Conservation (phyloP, 1,284 basidiomycete species). For the Violaceomyces palustris region DNA sequence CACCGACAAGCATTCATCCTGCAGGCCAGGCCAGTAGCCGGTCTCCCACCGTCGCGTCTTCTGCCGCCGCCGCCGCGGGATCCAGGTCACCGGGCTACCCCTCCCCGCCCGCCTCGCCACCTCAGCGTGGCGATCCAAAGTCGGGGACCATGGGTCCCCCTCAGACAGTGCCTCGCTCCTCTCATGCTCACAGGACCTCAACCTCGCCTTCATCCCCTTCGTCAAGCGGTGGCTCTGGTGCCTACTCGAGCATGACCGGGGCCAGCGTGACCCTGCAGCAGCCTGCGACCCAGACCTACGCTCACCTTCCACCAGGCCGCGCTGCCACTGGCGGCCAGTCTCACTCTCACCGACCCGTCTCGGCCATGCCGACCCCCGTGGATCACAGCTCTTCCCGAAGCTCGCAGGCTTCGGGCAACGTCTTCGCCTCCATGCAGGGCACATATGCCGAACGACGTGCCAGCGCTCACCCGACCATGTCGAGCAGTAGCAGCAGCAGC, state of each 20-base stretch:
- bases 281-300: neutral
- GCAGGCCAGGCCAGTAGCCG: no score
- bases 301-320: conserved; percentile 35
- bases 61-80: no score
- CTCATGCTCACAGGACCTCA: no score
- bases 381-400: conserved; percentile 11
- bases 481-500: conserved; percentile 5
- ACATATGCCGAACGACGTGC: conserved; percentile 39
- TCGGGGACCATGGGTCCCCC: conserved; percentile 6
- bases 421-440: conserved; percentile 27
- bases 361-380: conserved; percentile 43
- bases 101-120: conserved; percentile 22
- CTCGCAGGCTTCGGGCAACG: conserved; percentile 10
- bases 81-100: conserved; percentile 25
- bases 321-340: conserved; percentile 40
- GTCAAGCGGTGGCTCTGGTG: conserved; percentile 4
- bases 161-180: conserved; percentile 6
- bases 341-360: conserved; percentile 40
- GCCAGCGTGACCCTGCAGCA: conserved; percentile 20
- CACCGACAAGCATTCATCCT: no score
- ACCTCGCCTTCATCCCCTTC: conserved; percentile 11
- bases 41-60: no score
- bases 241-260: conserved; percentile 21
- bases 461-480: conserved; percentile 45
- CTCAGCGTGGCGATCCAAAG: conserved; percentile 9